phyloP scores from a whole-genome alignment of 805 yeast species.

The Lipomyces yamadae region DNA sequence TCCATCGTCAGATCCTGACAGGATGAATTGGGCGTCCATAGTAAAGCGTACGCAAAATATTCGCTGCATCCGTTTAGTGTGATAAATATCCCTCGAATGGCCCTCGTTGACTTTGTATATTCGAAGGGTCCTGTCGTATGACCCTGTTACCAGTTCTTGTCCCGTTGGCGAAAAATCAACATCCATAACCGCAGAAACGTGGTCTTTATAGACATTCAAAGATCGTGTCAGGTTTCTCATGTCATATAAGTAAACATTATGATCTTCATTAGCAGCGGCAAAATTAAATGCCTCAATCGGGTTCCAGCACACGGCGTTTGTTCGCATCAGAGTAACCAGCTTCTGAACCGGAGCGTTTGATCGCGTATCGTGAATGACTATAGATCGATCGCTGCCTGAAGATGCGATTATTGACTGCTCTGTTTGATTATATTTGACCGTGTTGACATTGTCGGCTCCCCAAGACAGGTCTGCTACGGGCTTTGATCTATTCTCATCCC shows the following conservation, averaged over 20 bases:
- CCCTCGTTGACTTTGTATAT: constrained; percentile 78
- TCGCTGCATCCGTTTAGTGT: constrained; percentile 97
- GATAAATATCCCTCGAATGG: constrained; percentile 93
- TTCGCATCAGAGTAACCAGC: constrained; percentile 77
- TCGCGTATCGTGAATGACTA: constrained; percentile 87
- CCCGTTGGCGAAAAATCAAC: constrained; percentile 97
- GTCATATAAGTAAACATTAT: constrained; percentile 91
- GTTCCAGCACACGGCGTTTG: constrained; percentile 90
- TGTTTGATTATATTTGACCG: constrained; percentile 85
- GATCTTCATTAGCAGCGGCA: constrained; percentile 93
- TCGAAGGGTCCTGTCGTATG: constrained; percentile 91
- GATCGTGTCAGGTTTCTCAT: constrained; percentile 89
- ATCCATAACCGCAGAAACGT: constrained; percentile 93
- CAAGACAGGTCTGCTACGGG: constrained; percentile 81
- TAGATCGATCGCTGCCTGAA: constrained; percentile 87
- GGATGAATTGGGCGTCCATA: constrained; percentile 84
- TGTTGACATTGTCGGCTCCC: constrained; percentile 92
- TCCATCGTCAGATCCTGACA: constrained; percentile 95
- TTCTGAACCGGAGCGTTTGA: constrained; percentile 92
- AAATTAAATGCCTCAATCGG: constrained; percentile 97
- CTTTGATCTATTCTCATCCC: constrained; percentile 84
- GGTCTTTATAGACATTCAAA: constrained; percentile 87
- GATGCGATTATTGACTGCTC: constrained; percentile 89
- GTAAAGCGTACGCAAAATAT: constrained; percentile 82
- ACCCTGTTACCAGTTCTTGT: constrained; percentile 91